Base-by-base conservation (phyloP, 768 basidiomycete genomes). In the Boletellus emodensis region DNA sequence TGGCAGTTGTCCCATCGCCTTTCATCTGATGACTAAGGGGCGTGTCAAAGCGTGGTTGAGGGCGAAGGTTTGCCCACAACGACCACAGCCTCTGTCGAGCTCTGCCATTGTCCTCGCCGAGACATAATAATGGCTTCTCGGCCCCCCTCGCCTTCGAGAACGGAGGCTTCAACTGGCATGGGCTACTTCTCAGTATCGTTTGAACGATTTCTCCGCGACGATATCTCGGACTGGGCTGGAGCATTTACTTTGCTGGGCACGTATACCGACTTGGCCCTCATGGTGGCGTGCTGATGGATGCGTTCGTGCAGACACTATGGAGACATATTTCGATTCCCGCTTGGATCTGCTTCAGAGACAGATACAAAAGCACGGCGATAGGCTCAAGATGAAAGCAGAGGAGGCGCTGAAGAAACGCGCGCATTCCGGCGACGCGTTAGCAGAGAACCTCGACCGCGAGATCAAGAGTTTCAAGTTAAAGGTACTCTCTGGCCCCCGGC, bases 251-350 rank as follows among this genome's bases (percentile, higher is more conserved):
- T 95, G 24, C 75, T 94, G 6, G 93, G 92, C 92, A 62, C 50
- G 79, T 67, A 40, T 46, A 32, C 28, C 3, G 24, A 26, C 24
- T 26, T 7, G 24, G 24, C 45, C 50, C 22, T 14, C 20, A 15
- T 18, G 43, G 43, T 14, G 15, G 10, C 6, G 12, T 38, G 1
- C 37, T 46, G 8, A 46, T 43, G 24, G 52, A 46, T n/a, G 34
- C 7, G 18, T 40, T 22, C 17, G 6, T 6, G 12, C 61, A 94
- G 94, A 96, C 69, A 95, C 94, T 9, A 75, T 94, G 66, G 94
- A 96, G 71, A 96, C 94, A 0, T 96, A 87, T 64, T 95, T 94
- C 65, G 93, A 97, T 72, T 92, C 93, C 1, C 85, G 89, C 64
- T 73, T 90, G 55, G 89, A 90, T 64, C 75, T 91, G 14, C 69